These are phyloP conservation scores for Suillus clintonianus DNA, from an alignment of 768 basidiomycete species.

Conservation along the genomic window DNA sequence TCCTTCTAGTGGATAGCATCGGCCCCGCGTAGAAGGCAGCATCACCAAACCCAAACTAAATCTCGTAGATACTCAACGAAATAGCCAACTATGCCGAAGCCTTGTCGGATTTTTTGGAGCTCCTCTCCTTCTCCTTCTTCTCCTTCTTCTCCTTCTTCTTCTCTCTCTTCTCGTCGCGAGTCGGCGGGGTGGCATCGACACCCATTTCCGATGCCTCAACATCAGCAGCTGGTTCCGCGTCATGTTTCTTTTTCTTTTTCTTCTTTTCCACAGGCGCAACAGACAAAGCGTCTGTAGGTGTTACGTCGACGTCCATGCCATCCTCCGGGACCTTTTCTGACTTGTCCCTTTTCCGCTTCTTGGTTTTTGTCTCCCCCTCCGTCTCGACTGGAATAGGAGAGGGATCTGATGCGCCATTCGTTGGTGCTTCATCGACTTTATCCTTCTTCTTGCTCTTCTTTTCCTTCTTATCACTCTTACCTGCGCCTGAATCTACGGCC, in stretches of 20 bases:
- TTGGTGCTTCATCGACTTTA: slow-evolving; percentile 26
- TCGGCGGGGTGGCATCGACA: slow-evolving; percentile 17
- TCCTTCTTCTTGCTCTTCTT: slow-evolving; percentile 30
- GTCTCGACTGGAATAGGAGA: background rate
- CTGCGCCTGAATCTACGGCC: slow-evolving; percentile 10
- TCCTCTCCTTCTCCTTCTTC: slow-evolving; percentile 35
- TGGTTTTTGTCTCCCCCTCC: slow-evolving; percentile 25
- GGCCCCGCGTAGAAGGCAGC: background rate
- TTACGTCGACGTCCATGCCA: slow-evolving; percentile 17
- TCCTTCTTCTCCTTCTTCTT: slow-evolving; percentile 29
- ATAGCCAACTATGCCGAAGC: slow-evolving; percentile 2
- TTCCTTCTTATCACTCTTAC: slow-evolving; percentile 6
- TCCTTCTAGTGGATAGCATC: background rate
- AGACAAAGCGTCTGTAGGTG: slow-evolving; percentile 12
- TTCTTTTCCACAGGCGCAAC: slow-evolving; percentile 20
- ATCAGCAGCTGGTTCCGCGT: slow-evolving; percentile 10
- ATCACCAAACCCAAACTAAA: background rate
- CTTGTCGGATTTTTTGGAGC: slow-evolving; percentile 22
- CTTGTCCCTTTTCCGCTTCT: slow-evolving; percentile 22
- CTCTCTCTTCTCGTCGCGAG: slow-evolving; percentile 14
- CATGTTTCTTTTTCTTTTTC: slow-evolving; percentile 15
- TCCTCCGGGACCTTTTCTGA: slow-evolving; percentile 16
- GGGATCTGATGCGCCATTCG: slow-evolving; percentile 1
- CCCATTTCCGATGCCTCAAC: slow-evolving; percentile 15
- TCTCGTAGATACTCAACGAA: background rate